Evolutionary conservation across 2,329 filamentous ascomycete species (phyloP).

Genomic region (Sclerotinia minor): DNA sequence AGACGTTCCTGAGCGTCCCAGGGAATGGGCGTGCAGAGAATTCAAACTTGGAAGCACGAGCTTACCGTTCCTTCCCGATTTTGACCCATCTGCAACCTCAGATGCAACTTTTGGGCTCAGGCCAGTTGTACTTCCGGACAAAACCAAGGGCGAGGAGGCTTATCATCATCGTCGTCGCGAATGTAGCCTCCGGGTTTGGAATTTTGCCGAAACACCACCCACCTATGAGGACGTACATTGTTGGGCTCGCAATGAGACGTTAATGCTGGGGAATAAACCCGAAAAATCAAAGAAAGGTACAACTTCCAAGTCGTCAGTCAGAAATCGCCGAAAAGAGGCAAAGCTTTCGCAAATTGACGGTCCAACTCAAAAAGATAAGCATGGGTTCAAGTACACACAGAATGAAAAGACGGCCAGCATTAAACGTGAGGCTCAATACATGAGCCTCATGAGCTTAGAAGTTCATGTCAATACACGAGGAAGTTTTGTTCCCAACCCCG

Average conservation of each 20-base stretch:
- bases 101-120: slow-evolving; percentile 57
- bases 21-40: slow-evolving; percentile 86
- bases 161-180: slow-evolving; percentile 54
- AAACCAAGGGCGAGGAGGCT: slow-evolving; percentile 50
- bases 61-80: slow-evolving; percentile 76
- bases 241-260: slow-evolving; percentile 58
- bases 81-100: slow-evolving; percentile 64
- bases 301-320: slow-evolving; percentile 19
- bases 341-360: slow-evolving; percentile 83
- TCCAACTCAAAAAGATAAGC: slow-evolving; percentile 76
- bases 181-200: slow-evolving; percentile 73
- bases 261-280: slow-evolving; percentile 38
- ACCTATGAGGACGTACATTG: slow-evolving; percentile 64
- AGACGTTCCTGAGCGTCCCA: slow-evolving; percentile 73
- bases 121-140: slow-evolving; percentile 50
- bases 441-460: slow-evolving; percentile 95
- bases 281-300: slow-evolving; percentile 28
- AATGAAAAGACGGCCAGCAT: slow-evolving; percentile 72
- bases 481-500: slow-evolving; percentile 80
- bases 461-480: slow-evolving; percentile 86
- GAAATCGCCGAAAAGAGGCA: slow-evolving; percentile 30
- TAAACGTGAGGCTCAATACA: slow-evolving; percentile 83
- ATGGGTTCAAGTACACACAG: slow-evolving; percentile 85
- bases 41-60: slow-evolving; percentile 76
- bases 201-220: slow-evolving; percentile 71